Base-by-base conservation (phyloP, 2,329 filamentous ascomycete genomes). In the Bimuria novae-zelandiae region DNA sequence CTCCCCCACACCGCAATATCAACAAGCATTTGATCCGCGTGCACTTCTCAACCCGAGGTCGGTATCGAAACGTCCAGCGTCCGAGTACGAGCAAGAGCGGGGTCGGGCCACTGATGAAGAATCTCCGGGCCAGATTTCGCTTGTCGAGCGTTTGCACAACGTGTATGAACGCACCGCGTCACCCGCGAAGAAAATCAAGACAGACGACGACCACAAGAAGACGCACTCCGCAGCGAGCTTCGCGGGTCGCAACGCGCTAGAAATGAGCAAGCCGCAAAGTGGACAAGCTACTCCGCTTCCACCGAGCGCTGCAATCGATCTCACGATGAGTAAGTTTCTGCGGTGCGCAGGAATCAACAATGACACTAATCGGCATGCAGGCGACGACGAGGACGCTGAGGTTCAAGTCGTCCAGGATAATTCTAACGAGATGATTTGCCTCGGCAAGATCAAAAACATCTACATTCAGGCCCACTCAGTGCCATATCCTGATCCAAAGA, bases 141-240 rank as follows among this genome's bases (percentile, higher is more conserved):
- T 92, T 76, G 84, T 96, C 40, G 90, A 95, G 71, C 83, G 85
- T 27, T 80, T 92, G 69, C 90, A 92, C 69, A 86, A 88, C 60
- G 83, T 95, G 12, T 82, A 89, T 60, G 82, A 87, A 46, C 88
- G 92, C 22, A 77, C 79, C 63, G 77, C 67, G 57, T 79, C 71
- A 67, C 84, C 89, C 46, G 59, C 66, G 2, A 74, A 74, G 49
- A 65, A 70, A 10, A 49, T 67, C 22, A 70, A 67, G 49, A 67
- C 67, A 11, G 55, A 55, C 4, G 65, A 67, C 11, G 60, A 69
- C 11, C 50, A 54, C 22, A 58, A 52, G 10, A 57, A 55, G 30
- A 42, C 41, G 21, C 49, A 52, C 59, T 67, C 66, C 30, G 62
- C 59, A 33, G 35, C 56, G 22, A 45, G 55, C 11, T 52, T 51